phyloP scores from a whole-genome alignment of 331 rosid genomes.

The Pyrus hybrid region DNA sequence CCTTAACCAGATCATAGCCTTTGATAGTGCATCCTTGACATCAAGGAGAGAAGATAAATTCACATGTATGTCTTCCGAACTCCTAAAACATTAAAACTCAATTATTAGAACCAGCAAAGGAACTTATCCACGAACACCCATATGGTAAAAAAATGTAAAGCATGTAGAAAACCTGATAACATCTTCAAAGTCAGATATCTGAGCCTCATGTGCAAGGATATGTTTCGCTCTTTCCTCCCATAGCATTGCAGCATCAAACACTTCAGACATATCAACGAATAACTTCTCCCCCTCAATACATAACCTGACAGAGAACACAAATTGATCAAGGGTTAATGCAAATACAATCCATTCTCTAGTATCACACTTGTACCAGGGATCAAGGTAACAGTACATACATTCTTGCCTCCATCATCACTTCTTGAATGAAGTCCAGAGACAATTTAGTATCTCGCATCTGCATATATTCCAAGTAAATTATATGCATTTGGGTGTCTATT shows the following conservation, averaged over 20 bases:
- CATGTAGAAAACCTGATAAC: conserved; percentile 46
- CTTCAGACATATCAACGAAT: conserved; percentile 38
- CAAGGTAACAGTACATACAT: conserved; percentile 26
- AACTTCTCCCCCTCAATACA: conserved; percentile 55
- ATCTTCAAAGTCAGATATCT: conserved; percentile 64
- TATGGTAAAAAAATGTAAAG: conserved; percentile 11
- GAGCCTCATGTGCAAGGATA: conserved; percentile 54
- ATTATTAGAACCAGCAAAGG: conserved; percentile 11
- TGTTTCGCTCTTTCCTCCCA: conserved; percentile 77
- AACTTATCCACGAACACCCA: conserved; percentile 11
- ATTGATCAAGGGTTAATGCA: conserved; percentile 1
- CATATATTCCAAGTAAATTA: conserved; percentile 20
- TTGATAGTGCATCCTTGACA: conserved; percentile 45
- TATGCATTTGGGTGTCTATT: conserved; percentile 11
- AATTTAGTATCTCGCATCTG: conserved; percentile 54
- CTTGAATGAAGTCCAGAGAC: conserved; percentile 56
- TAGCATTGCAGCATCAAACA: conserved; percentile 44
- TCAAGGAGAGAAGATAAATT: conserved; percentile 62
- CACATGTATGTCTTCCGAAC: conserved; percentile 56
- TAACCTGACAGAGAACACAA: conserved; percentile 42
- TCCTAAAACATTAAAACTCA: conserved; percentile 41
- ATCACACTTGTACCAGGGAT: conserved; percentile 8
- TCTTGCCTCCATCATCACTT: conserved; percentile 56
- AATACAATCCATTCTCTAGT: not conserved
- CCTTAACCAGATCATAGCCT: conserved; percentile 64